Conservation (phyloP, 1,284 basidiomycete species). For the Tilletia setariae region DNA sequence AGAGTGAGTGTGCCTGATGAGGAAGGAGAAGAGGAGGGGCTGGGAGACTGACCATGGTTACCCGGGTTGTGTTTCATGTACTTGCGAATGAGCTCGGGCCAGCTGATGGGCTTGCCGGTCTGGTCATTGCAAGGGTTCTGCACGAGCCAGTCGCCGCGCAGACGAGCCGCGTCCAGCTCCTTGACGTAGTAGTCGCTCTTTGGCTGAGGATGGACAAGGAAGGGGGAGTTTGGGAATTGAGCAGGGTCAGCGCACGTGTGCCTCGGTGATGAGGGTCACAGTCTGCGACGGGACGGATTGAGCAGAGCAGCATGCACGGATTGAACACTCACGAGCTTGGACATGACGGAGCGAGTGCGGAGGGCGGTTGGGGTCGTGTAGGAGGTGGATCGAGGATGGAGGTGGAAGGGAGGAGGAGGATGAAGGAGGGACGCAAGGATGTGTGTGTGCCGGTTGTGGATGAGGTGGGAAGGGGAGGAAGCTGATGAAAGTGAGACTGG, state of each 20-base stretch:
- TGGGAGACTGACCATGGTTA: constrained; percentile 24
- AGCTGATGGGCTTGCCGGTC: constrained; percentile 25
- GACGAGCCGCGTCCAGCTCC: constrained; percentile 45
- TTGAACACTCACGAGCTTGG: not conserved
- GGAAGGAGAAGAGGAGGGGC: not conserved
- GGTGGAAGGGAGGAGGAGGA: not conserved
- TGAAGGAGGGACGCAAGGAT: not conserved
- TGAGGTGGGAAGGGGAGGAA: not conserved
- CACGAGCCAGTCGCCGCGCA: constrained; percentile 42
- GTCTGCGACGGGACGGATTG: too few relatives aligned
- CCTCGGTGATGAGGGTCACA: too few relatives aligned
- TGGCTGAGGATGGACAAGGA: constrained; percentile 21
- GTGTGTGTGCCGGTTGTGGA: not conserved
- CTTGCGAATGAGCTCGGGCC: constrained; percentile 53
- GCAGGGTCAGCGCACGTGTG: not conserved
- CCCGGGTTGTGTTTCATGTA: constrained; percentile 54
- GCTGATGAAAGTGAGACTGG: not conserved
- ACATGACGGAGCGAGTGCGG: constrained; percentile 1
- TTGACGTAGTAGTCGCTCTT: constrained; percentile 45
- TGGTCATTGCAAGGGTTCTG: constrained; percentile 28
- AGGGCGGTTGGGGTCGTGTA: not conserved
- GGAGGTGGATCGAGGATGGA: too few relatives aligned
- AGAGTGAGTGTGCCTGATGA: not conserved
- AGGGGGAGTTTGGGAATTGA: not conserved
- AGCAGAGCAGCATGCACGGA: not conserved